Percentiles rank a stretch among this genome's conserved stretches.
These are phyloP conservation scores for Phytophthora brassicae DNA, from an alignment of 352 stramenopile genomes.

Conservation along the genomic window DNA sequence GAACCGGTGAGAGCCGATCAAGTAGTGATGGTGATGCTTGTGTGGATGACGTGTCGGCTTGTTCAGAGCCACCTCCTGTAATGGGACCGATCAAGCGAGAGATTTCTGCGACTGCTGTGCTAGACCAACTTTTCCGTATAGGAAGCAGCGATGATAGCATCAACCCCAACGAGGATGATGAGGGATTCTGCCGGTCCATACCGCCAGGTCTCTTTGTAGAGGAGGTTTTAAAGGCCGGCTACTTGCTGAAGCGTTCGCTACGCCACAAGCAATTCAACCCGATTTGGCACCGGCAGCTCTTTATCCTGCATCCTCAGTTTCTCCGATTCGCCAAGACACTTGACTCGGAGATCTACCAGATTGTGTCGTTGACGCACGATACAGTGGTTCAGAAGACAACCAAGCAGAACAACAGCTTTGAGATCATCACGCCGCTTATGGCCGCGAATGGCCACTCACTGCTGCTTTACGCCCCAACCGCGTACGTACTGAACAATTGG, in stretches of 20 bases:
- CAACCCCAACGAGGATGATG: constrained; percentile 28
- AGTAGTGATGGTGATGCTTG: constrained; percentile 24
- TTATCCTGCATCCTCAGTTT: constrained; percentile 71
- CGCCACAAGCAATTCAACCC: constrained; percentile 86
- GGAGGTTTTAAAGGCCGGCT: constrained; percentile 73
- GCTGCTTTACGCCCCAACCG: constrained; percentile 60
- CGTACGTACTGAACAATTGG: constrained; percentile 55
- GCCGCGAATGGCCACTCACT: constrained; percentile 64
- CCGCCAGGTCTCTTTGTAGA: constrained; percentile 50
- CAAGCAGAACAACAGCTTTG: constrained; percentile 81
- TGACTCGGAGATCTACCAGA: constrained; percentile 70
- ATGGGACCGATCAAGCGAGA: constrained; percentile 27
- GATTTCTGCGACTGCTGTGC: constrained; percentile 20
- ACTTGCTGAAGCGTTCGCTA: constrained; percentile 85
- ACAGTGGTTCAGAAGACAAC: constrained; percentile 67
- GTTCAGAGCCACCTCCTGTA: constrained; percentile 6
- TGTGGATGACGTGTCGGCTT: background rate
- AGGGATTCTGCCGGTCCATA: constrained; percentile 39
- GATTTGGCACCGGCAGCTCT: constrained; percentile 77
- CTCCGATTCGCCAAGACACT: constrained; percentile 72
- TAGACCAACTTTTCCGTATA: constrained; percentile 27
- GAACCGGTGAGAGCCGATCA: constrained; percentile 10
- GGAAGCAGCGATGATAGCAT: constrained; percentile 27
- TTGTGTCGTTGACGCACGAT: constrained; percentile 63
- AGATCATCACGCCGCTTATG: constrained; percentile 75